Conservation (phyloP, 345 rosid species). For the Cardamine resedifolia region DNA sequence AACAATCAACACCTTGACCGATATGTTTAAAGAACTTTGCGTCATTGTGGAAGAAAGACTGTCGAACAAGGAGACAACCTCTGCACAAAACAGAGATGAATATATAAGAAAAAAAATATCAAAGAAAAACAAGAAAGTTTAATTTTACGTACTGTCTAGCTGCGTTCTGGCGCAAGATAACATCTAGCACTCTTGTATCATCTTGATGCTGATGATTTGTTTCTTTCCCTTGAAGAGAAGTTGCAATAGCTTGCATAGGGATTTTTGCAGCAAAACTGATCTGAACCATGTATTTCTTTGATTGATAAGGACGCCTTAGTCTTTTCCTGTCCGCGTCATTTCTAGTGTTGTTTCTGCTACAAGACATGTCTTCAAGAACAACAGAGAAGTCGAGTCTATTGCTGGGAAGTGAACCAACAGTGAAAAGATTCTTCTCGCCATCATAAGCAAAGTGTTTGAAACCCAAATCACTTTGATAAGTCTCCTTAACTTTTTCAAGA, state of each 20-base stretch:
- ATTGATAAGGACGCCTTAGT: background rate
- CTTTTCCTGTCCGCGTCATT: constrained; percentile 5
- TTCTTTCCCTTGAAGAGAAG: constrained; percentile 68
- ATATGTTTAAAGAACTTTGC: background rate
- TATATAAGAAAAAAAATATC: background rate
- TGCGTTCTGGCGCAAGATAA: constrained; percentile 74
- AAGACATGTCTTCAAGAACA: constrained; percentile 57
- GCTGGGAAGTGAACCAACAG: constrained; percentile 64
- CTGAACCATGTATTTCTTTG: background rate
- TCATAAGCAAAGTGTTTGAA: constrained; percentile 78
- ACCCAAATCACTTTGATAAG: constrained; percentile 50
- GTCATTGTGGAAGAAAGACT: constrained; percentile 32
- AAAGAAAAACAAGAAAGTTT: background rate
- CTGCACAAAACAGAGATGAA: constrained; percentile 33
- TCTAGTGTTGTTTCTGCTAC: constrained; percentile 45
- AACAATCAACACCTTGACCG: constrained; percentile 14
- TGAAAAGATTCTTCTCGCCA: constrained; percentile 70
- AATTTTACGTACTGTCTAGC: constrained; percentile 52
- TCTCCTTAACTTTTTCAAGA: constrained; percentile 60
- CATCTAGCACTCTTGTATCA: constrained; percentile 68
- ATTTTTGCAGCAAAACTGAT: background rate
- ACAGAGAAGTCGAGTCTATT: constrained; percentile 63
- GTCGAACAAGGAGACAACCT: constrained; percentile 52
- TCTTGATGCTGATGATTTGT: constrained; percentile 55
- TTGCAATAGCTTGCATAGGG: constrained; percentile 56